Evolutionary conservation across 495 filamentous ascomycete genomes (phyloP).

Genomic region (Lasiosphaeria hispida): DNA sequence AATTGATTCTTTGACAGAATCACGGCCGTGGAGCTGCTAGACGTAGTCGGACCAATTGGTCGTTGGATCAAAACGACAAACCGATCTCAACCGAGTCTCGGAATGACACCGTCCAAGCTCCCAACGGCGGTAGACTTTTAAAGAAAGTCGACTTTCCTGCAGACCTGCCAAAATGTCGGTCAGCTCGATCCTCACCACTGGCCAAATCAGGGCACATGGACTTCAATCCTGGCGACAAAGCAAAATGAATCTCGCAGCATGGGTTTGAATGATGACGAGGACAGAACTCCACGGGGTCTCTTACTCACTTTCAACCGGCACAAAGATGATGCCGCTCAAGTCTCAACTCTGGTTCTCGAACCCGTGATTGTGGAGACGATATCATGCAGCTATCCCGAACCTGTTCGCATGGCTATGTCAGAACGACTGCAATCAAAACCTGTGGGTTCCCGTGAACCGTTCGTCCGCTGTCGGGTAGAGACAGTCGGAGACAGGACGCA

Average conservation of each 20-base stretch:
- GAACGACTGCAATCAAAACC: slow-evolving; percentile 39
- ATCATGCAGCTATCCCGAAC: slow-evolving; percentile 51
- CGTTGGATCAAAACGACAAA: slow-evolving; percentile 29
- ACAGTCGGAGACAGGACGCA: slow-evolving; percentile 18
- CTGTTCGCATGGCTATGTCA: slow-evolving; percentile 47
- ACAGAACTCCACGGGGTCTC: background rate
- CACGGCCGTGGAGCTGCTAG: slow-evolving; percentile 9
- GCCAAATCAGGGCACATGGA: too few species aligned
- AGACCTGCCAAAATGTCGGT: slow-evolving; percentile 21
- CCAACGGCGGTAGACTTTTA: background rate
- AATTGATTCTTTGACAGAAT: background rate
- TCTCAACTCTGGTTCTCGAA: slow-evolving; percentile 20
- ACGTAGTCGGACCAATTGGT: slow-evolving; percentile 12
- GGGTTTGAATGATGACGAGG: too few species aligned
- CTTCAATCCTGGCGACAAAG: too few species aligned
- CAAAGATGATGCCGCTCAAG: slow-evolving; percentile 12
- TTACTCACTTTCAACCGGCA: slow-evolving; percentile 17
- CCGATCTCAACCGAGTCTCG: slow-evolving; percentile 39
- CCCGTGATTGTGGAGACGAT: slow-evolving; percentile 22
- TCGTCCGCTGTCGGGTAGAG: slow-evolving; percentile 27
- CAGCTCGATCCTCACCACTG: background rate
- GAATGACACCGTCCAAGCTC: background rate
- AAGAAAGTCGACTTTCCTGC: background rate
- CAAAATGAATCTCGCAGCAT: too few species aligned
- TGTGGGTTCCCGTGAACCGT: slow-evolving; percentile 40